These are phyloP conservation scores for Vitis vinifera DNA, from an alignment of 164 flowering plant species.

Conservation along the genomic window ASM3070453v1 NC_081808.1:21318001-21318500, in stretches of 20 bases:
- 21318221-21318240: constrained; percentile 78
- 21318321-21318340: constrained; percentile 58
- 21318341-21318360: constrained; percentile 56
- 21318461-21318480: constrained; percentile 81
- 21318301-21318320: not conserved
- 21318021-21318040: constrained; percentile 89
- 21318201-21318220: constrained; percentile 90
- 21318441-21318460: constrained; percentile 93
- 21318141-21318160: constrained; percentile 83
- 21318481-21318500: constrained; percentile 93
- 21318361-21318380: constrained; percentile 26
- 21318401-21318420: constrained; percentile 88
- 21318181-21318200: constrained; percentile 94
- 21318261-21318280: constrained; percentile 30
- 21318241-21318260: constrained; percentile 92
- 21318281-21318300: no score
- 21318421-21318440: constrained; percentile 97
- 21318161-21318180: constrained; percentile 81
- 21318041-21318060: constrained; percentile 91
- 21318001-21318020: constrained; percentile 83
- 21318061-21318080: constrained; percentile 95
- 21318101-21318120: constrained; percentile 90
- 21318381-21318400: constrained; percentile 63
- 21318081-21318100: constrained; percentile 93
- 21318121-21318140: constrained; percentile 90